Evolutionary conservation across 2,329 filamentous ascomycete genomes (phyloP).

Genomic region (Claviceps africana): DNA sequence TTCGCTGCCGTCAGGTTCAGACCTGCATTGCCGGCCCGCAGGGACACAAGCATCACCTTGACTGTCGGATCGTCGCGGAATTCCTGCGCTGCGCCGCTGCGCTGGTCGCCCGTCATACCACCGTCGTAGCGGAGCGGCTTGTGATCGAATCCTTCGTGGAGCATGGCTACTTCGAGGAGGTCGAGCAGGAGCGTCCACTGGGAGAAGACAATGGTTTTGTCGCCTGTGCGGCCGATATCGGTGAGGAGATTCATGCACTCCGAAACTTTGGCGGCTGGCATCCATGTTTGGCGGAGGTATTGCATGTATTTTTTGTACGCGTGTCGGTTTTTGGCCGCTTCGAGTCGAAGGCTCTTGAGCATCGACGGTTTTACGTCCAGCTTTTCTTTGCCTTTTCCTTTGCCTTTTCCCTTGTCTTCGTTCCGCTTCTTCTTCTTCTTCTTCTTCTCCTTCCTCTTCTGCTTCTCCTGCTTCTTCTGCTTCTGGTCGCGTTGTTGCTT

Average conservation of each 20-base stretch:
- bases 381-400: slow-evolving; percentile 25
- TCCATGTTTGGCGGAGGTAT: slow-evolving; percentile 54
- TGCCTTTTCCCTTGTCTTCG: slow-evolving; percentile 14
- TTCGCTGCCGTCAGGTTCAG: slow-evolving; percentile 74
- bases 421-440: slow-evolving; percentile 7
- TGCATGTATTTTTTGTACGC: slow-evolving; percentile 56
- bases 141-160: slow-evolving; percentile 45
- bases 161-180: slow-evolving; percentile 57
- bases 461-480: not conserved
- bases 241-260: slow-evolving; percentile 61
- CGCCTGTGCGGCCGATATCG: slow-evolving; percentile 45
- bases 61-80: slow-evolving; percentile 52
- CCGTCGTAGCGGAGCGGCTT: slow-evolving; percentile 66
- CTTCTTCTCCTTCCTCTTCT: not conserved
- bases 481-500: not conserved
- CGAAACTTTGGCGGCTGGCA: slow-evolving; percentile 70
- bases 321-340: slow-evolving; percentile 47
- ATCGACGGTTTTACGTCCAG: slow-evolving; percentile 35
- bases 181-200: slow-evolving; percentile 67
- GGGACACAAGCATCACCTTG: slow-evolving; percentile 66
- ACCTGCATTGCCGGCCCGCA: slow-evolving; percentile 70
- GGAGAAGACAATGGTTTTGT: slow-evolving; percentile 63
- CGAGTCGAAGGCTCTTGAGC: slow-evolving; percentile 51
- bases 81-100: slow-evolving; percentile 53
- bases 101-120: slow-evolving; percentile 53